Evolutionary conservation across 139 green algal species (phyloP).

Genomic region (Trebouxia sp.): DNA sequence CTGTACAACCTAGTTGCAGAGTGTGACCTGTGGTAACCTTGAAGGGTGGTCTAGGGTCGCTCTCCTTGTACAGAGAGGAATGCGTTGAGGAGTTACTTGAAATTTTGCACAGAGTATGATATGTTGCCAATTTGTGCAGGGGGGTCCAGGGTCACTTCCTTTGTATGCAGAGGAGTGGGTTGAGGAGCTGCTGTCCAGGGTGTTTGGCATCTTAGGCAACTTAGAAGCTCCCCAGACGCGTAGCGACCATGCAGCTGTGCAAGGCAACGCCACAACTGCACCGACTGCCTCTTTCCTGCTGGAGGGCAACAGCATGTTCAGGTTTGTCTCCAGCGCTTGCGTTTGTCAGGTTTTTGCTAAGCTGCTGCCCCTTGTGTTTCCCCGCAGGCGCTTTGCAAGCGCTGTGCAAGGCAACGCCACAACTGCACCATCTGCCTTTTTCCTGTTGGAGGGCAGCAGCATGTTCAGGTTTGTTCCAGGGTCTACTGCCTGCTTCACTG

Average conservation of each 20-base stretch:
- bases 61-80: too few species aligned
- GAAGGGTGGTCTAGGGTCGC: too few species aligned
- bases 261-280: background rate
- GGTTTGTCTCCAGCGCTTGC: too few species aligned
- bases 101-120: too few species aligned
- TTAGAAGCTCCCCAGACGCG: conserved; percentile 66
- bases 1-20: too few species aligned
- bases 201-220: conserved; percentile 75
- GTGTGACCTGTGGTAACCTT: too few species aligned
- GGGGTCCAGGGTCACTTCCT: conserved; percentile 38
- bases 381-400: too few species aligned
- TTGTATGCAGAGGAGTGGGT: conserved; percentile 76
- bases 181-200: conserved; percentile 71
- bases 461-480: conserved; percentile 47
- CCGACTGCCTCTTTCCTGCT: conserved; percentile 60
- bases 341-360: too few species aligned
- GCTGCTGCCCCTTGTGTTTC: too few species aligned
- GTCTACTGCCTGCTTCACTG: too few species aligned
- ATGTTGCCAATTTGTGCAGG: background rate
- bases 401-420: too few species aligned
- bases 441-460: conserved; percentile 55
- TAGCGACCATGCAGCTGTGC: conserved; percentile 37
- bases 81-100: too few species aligned
- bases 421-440: conserved; percentile 35
- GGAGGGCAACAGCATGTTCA: conserved; percentile 60